Evolutionary conservation across 2,329 filamentous ascomycete species (phyloP), one percentile per base, ranked within the genome.

Genomic region (Curvularia hawaiiensis): DNA sequence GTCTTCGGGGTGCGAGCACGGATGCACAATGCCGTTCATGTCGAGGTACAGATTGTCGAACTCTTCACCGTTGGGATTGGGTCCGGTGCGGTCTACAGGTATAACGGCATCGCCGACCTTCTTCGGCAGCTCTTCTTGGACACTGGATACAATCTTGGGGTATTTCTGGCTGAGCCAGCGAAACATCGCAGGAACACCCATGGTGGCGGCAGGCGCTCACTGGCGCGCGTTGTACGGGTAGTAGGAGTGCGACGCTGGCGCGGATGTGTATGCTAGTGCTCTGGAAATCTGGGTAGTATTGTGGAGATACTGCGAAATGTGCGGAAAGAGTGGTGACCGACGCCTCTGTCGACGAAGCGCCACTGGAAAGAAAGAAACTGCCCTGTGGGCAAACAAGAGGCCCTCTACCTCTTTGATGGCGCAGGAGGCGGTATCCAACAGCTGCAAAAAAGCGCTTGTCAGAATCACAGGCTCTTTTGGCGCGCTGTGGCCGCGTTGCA

Each of bases 21-120:
- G 96, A 81, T 99, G 95, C 38, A 99, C 95, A 66, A 99, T 99
- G 75, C 95, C 96, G 78, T 99, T 99, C 94, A 99, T 98, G 73
- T 99, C 95, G 62, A 99, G 86, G 74, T 99, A 99, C 6, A 99
- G 83, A 72, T 99, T 99, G 79, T 99, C 94, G 72, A 97, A 91
- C 77, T 99, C 95, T 79, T 98, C 94, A 75, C 92, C 92, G 79
- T 99, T 99, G 3, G 96, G 96, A 73, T 99, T 99, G 6, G 91
- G 88, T 39, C 86, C 82, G 7, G 90, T 92, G 11, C 87, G 88
- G 74, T 99, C 92, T 60, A 98, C 86, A 2, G 95, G 95, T 56
- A 97, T 89, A 66, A 86, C 83, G 43, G 88, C 85, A 65, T 92
- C 94, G 83, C 97, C 91, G 77, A 98, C 86, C 63, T 88, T 88